Evolutionary conservation across 1,284 basidiomycete species (phyloP), one percentile per base, ranked within the genome.

Genomic region (Ceratobasidium papillatum): DNA sequence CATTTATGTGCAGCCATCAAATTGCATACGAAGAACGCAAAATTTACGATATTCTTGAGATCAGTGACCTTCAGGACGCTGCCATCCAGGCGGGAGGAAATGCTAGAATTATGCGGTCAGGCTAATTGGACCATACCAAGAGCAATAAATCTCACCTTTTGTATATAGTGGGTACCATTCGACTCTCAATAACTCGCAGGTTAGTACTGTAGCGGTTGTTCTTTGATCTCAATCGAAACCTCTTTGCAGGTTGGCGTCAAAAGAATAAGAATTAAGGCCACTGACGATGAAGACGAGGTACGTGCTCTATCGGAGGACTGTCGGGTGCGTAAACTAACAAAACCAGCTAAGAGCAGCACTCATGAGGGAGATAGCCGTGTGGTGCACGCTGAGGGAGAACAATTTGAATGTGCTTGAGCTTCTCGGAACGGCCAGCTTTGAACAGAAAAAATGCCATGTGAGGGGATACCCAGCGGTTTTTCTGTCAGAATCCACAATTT

Each of bases 1-100:
- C n/a, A n/a, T n/a, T n/a, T n/a, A 58, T 58, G 54, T 58, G 54
- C 32, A 19, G 34, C 22, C 54, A 58, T 36, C 54, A 58, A 34
- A 14, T 34, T 19, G 54, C 54, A 32, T 58, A 58, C 17, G 14
- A 34, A 12, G 4, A 58, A 19, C 30, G 27, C 11, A 58, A 34
- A 19, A 19, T 8, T 19, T 34, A 34, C 17, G 17, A 58, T 19
- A 34, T 58, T 17, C 30, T 34, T 19, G 54, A 58, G 22, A 58
- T 58, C 27, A 7, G 9, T 19, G 32, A 34, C 5, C 27, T 58
- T 1, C 30, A 58, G 34, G 32, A 58, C 11, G 34, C 30, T 1
- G 27, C 14, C 12, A 12, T n/a, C n/a, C n/a, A 19, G 32, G 11
- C 54, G 12, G 12, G 30, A 12, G 30, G 54, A 36, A 58, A 58